Percentiles rank a stretch among this genome's conserved stretches.
Conservation (phyloP, 2,329 filamentous ascomycete species). For the Torrubiella hemipterigena region DNA sequence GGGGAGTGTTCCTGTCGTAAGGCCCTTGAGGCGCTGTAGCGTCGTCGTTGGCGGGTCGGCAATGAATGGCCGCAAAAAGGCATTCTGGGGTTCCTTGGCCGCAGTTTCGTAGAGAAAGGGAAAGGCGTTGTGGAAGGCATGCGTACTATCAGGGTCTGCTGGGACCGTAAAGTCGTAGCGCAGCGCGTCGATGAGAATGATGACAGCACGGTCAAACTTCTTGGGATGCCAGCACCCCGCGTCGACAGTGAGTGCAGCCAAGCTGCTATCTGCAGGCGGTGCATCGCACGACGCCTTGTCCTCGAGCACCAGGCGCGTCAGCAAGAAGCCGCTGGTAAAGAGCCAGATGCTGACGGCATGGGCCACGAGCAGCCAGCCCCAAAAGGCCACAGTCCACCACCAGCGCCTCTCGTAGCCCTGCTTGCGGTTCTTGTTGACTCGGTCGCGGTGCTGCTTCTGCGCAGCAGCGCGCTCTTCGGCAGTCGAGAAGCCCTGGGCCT, state of each 20-base stretch:
- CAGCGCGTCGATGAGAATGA: conserved; percentile 85
- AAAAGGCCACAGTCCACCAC: conserved; percentile 53
- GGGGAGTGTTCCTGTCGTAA: conserved; percentile 89
- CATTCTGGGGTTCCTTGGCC: conserved; percentile 60
- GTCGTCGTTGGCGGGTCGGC: conserved; percentile 94
- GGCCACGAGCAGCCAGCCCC: conserved; percentile 57
- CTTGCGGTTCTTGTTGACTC: conserved; percentile 35
- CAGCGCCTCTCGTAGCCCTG: conserved; percentile 38
- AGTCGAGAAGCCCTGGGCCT: conserved; percentile 16
- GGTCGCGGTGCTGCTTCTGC: conserved; percentile 31
- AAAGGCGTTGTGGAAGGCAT: conserved; percentile 71
- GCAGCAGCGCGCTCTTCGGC: conserved; percentile 21
- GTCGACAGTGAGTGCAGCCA: conserved; percentile 29
- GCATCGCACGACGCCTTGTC: conserved; percentile 59
- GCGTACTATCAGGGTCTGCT: conserved; percentile 27
- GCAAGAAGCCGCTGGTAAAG: conserved; percentile 89
- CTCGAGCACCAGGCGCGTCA: conserved; percentile 72
- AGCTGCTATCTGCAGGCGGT: conserved; percentile 48
- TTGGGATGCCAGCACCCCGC: conserved; percentile 93
- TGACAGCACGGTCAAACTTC: conserved; percentile 80
- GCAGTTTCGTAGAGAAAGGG: conserved; percentile 80
- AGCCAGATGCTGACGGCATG: conserved; percentile 77
- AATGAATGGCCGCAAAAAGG: conserved; percentile 88
- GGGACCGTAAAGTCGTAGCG: conserved; percentile 96
- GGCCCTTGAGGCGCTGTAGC: conserved; percentile 78